Evolutionary conservation across 140 eudicot genomes (phyloP), one percentile per base, ranked within the genome.

Genomic region (Anethum foeniculum): DNA sequence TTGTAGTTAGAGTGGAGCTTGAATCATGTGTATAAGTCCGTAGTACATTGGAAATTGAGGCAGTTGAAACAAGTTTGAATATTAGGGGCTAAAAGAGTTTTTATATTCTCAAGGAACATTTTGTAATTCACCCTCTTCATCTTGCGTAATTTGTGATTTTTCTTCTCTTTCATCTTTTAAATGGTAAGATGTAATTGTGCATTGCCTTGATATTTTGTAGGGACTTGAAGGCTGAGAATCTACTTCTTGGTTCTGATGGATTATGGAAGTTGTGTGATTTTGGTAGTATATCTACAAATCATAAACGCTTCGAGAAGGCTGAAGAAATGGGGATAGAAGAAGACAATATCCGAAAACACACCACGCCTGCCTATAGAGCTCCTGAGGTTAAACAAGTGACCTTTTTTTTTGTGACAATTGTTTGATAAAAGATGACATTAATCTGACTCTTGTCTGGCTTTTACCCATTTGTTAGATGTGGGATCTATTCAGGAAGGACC

Each of bases 251-350:
- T 69, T 76, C 96, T 84, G 97, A 96, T 89, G 98, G 99, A 72
- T 81, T 90, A 78, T 96, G 99, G 99, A 96, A 96, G 88, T 69
- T 96, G 84, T 96, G 99, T 83, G 99, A 96, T 86, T 96, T 93
- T 83, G 98, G 99, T 79, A 96, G 99, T 75, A 91, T 93, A 72
- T 91, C 97, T 48, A 96, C 98, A 34, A 96, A 93, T 85, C 99
- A 96, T 80, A 96, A 88, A 65, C 87, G 96, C 81, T 96, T 96
- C 87, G 99, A 91, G 86, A 93, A 87, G 84, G 97, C 99, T 77
- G 98, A 93, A 85, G 99, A 96, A 87, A 93, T 93, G 98, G 99
- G 99, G 48, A 85, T 96, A 27, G 99, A 96, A 88, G 99, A 93
- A 87, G 99, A 96, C 84, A 93, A 86, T 43, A 96, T 96, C 58